Base-by-base conservation (phyloP, 1,139 yeast genomes). In the Arxiozyma telluris region DNA sequence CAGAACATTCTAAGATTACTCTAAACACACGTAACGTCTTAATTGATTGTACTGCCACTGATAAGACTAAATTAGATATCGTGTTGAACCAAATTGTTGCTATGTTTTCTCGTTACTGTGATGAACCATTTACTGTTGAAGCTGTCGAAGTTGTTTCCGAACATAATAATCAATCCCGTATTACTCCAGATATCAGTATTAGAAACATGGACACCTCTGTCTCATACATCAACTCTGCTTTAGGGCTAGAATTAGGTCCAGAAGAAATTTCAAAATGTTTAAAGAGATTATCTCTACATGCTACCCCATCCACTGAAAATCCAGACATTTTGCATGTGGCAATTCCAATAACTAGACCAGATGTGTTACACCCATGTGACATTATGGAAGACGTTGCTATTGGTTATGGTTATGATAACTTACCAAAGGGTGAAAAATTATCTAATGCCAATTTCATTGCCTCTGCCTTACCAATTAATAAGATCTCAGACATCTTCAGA, bases 381-480 rank as follows among this genome's bases (percentile, higher is more conserved):
- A 86, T 94, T 62, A 87, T 94, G 96, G 99, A 94, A 73, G 99
- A 94, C 71, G 96, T 91, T 50, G 98, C 97, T 52, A 86, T 94
- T 68, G 96, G 90, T 41, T 94, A 90, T 69, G 99, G 98, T 56
- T 94, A 85, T 77, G 87, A 91, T 73, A 89, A 88, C 70, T 79
- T 94, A 67, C 79, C 79, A 59, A 88, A 84, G 73, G 84, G 96
- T 54, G 86, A 86, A 69, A 94, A 96, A 57, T 76, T 83, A 61
- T 78, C 91, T 55, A 85, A 87, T 49, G 83, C 91, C 51, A 81
- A 90, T 55, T 85, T 88, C 59, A 73, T 73, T 55, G 96, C 96
- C 20, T 78, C 87, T 55, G 90, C 98, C 50, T 80, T 91, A 68
- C 96, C 96, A 56, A 80, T 94, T 66, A 93, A 93, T 76, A 89